Percentiles rank a stretch among this genome's conserved stretches.
Evolutionary conservation across 176 grass and related monocot species (phyloP).

Genomic region (Aechmea fasciata): DNA sequence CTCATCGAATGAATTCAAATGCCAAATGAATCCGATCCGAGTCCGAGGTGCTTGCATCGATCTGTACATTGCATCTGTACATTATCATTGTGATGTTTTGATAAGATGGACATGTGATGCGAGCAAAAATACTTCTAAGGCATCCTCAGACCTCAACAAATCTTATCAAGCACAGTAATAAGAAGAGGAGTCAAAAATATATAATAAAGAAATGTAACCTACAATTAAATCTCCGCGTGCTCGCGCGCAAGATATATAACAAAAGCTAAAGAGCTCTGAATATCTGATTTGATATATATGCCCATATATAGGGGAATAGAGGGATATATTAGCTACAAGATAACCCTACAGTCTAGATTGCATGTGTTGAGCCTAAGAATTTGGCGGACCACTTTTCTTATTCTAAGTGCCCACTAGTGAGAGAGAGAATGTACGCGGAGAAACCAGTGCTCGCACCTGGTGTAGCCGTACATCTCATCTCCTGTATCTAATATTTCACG

Average conservation of each 20-base stretch:
- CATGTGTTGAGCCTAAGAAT: neutral
- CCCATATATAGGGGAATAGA: no score
- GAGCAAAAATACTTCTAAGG: no score
- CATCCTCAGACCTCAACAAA: neutral
- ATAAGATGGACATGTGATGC: no score
- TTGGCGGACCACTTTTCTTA: neutral
- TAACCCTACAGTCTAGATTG: neutral
- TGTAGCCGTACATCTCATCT: no score
- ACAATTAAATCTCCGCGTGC: neutral
- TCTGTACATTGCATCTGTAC: no score
- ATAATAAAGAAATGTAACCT: neutral
- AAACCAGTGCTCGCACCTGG: no score
- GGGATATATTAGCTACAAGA: neutral
- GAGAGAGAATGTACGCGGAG: no score
- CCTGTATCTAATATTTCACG: no score
- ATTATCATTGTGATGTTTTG: no score
- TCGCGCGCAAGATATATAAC: neutral
- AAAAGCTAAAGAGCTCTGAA: neutral
- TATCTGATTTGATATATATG: constrained; percentile 7
- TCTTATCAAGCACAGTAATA: neutral
- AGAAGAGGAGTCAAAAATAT: neutral
- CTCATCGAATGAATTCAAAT: no score
- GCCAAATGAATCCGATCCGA: no score
- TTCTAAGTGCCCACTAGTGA: neutral
- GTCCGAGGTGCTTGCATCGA: no score